Percentiles rank a stretch among this genome's conserved stretches.
Conservation (phyloP, 768 basidiomycete species). For the Collybiopsis luxurians region DNA sequence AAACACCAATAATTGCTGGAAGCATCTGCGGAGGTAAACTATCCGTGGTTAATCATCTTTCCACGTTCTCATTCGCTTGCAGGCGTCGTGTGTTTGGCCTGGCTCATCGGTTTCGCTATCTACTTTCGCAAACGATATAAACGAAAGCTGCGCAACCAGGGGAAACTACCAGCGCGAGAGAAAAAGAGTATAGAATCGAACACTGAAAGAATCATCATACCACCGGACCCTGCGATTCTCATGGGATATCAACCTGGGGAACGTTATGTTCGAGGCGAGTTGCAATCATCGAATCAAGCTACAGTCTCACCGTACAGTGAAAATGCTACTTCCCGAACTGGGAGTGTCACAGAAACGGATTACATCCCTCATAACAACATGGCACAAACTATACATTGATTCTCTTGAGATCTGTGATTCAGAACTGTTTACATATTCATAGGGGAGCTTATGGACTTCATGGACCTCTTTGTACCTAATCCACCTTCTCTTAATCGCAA, state of each 20-base stretch:
- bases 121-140: conserved; percentile 55
- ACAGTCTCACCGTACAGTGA: neutral
- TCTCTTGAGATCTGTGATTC: no score
- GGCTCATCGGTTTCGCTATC: conserved; percentile 54
- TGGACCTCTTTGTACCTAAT: no score
- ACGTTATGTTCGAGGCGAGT: neutral
- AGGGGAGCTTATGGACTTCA: no score
- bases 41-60: conserved; percentile 24
- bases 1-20: conserved; percentile 63
- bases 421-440: no score
- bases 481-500: no score
- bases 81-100: conserved; percentile 45
- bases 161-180: conserved; percentile 37
- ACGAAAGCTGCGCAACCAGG: conserved; percentile 46
- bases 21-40: conserved; percentile 51
- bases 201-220: conserved; percentile 48
- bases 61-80: neutral
- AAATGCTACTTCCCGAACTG: neutral
- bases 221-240: conserved; percentile 68
- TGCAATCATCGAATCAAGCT: neutral
- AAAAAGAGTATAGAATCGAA: conserved; percentile 30
- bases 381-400: no score
- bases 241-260: conserved; percentile 46
- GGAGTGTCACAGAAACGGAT: no score
- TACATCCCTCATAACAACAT: no score